Base-by-base conservation (phyloP, 2,329 filamentous ascomycete species). In the Dothistroma pini region DNA sequence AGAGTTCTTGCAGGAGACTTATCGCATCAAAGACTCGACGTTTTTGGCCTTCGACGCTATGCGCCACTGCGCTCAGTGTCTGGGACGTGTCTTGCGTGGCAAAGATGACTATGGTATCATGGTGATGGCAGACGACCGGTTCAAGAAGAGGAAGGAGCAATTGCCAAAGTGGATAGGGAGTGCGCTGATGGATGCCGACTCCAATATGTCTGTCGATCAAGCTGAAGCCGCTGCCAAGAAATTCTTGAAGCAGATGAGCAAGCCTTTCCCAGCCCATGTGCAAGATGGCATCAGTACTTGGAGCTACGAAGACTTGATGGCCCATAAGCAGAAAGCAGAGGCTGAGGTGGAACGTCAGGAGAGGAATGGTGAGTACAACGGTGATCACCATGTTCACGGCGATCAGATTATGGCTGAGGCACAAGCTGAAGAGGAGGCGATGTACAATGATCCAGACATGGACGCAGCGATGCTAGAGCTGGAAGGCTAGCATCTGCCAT, bases 51-150 rank as follows among this genome's bases (percentile, higher is more conserved):
- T 99, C 81, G 95, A 99, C 73, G 95, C 95, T 22, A 99, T 99
- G 93, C 87, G 95, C n/a, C 95, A 99, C 74, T 95, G 95, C 14
- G 93, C 95, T 0, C 95, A 99, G 74, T 99, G 95, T 72, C 81
- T 99, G 1, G 96, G 95, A 14, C 93, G 95, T 73, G 95, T 99
- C 49, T 80, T 99, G 64, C 84, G 95, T 70, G 95, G 95, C 25
- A 99, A 99, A 75, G 96, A 99, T 73, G 95, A 99, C 76, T 99
- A 99, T 75, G 95, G 95, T n/a, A 91, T 99, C 80, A 99, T 99
- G 95, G 93, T 99, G 4, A 82, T 99, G 31, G 95, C 96, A 1
- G 95, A 99, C 75, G 88, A 91, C 48, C 86, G 95, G 19, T 99
- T 97, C 76, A 88, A 91, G 74, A 96, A 95, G 79, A 97, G 97